Evolutionary conservation across 192 early-diverging fungal species (phyloP), one percentile per base, ranked within the genome.

Genomic region (Diversispora epigaea): DNA sequence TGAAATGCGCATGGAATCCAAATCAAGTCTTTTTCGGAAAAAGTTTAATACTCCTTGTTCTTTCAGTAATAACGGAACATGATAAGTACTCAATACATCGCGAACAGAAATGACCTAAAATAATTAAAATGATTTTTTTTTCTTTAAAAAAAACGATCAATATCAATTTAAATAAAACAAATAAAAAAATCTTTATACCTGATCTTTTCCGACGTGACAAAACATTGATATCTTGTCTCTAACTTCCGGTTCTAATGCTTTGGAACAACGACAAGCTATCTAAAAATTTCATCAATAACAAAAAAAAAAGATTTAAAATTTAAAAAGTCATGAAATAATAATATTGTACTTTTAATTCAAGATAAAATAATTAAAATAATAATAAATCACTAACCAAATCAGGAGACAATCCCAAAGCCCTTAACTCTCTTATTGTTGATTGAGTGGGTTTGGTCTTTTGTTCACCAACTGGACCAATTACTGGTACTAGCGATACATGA

Each of bases 371-470:
- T 0, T 1, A 50, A 12, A 25, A n/a, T n/a, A 43, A 40, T 11
- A 9, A 57, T n/a, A 11, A 25, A 10, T 66, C 19, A 66, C 32
- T 66, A 7, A 75, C 84, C 81, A 99, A 83, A 76, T 99, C 98
- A 6, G 98, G 96, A 19, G 91, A 89, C 52, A 99, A 86, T 68
- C 98, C 98, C 58, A 96, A 87, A 75, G 96, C 96, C 78, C 98
- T 88, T 52, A 99, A 86, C 77, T 98, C 95, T 75, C 96, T 88
- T 50, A 99, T 93, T 44, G 92, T 94, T n/a, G 92, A 88, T 80
- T 99, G 98, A 9, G 98, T 99, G 69, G 98, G 98, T 87, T 99
- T 99, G 39, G 96, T 98, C 88, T 99, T 99, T 81, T 98, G 98
- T 81, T 99, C 98, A 69, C 96, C 96, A 41, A 99, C 98, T 3